Percentiles rank a stretch among this genome's conserved stretches.
Conservation (phyloP, 2,329 filamentous ascomycete species). For the Fusarium camptoceras region DNA sequence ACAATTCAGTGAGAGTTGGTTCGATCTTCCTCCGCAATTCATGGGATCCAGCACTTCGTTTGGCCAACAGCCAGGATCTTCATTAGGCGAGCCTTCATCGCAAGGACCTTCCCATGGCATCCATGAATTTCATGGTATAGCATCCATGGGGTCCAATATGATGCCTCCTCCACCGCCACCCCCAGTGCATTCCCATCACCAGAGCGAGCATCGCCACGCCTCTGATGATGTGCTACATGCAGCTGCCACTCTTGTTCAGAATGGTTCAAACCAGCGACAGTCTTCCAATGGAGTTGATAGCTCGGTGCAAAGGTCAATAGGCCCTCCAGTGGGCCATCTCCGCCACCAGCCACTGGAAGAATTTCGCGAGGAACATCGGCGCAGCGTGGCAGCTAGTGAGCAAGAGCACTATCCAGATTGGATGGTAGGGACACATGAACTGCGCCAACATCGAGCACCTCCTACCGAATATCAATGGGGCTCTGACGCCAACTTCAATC, state of each 20-base stretch:
- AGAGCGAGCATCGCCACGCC: constrained; percentile 48
- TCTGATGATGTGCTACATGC: constrained; percentile 68
- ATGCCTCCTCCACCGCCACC: constrained; percentile 53
- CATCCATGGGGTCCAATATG: constrained; percentile 48
- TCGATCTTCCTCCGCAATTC: constrained; percentile 71
- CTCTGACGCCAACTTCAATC: constrained; percentile 73
- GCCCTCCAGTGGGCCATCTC: constrained; percentile 55
- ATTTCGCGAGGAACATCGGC: constrained; percentile 55
- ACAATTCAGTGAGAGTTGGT: constrained; percentile 64
- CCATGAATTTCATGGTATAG: constrained; percentile 36
- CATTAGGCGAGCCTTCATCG: constrained; percentile 41
- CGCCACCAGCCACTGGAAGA: constrained; percentile 58
- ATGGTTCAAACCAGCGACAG: constrained; percentile 50
- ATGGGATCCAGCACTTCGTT: constrained; percentile 74
- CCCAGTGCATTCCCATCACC: constrained; percentile 43
- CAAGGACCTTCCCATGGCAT: constrained; percentile 39
- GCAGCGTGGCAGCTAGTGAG: constrained; percentile 48
- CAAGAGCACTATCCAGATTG: constrained; percentile 57
- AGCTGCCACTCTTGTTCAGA: constrained; percentile 65
- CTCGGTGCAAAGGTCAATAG: constrained; percentile 44
- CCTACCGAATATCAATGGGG: constrained; percentile 71
- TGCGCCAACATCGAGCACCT: constrained; percentile 50
- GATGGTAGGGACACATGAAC: constrained; percentile 53
- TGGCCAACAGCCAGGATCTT: constrained; percentile 61
- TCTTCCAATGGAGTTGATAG: constrained; percentile 44